A percentile compares a stretch with the other conserved stretches of the same genome.
These are phyloP conservation scores for Halophytophthora batemanensis DNA, from an alignment of 352 stramenopile genomes.

Conservation along the genomic window DNA sequence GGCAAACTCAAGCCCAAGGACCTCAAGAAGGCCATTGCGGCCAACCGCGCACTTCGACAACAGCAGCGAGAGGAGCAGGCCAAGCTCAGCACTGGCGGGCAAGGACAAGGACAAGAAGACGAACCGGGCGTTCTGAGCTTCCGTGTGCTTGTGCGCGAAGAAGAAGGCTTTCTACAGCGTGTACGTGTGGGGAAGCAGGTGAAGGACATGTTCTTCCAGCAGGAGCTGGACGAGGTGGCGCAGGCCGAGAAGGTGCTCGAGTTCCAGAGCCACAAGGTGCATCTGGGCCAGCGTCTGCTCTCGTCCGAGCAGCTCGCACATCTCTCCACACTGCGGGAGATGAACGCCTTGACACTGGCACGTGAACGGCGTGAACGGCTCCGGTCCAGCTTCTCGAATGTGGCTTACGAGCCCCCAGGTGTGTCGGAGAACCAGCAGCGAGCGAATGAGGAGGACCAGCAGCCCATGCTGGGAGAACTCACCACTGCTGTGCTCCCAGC, in stretches of 20 bases:
- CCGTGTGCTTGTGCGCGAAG: constrained; percentile 49
- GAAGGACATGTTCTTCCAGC: constrained; percentile 83
- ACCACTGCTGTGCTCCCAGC: constrained; percentile 43
- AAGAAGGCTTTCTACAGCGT: constrained; percentile 38
- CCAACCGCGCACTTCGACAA: constrained; percentile 61
- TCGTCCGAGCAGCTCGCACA: constrained; percentile 39
- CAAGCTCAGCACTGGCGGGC: constrained; percentile 25
- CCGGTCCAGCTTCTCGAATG: constrained; percentile 34
- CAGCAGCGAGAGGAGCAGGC: constrained; percentile 66
- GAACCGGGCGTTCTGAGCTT: constrained; percentile 40
- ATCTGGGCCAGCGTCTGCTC: constrained; percentile 59
- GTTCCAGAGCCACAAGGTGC: constrained; percentile 79
- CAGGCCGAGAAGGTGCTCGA: constrained; percentile 77
- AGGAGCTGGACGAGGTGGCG: constrained; percentile 73
- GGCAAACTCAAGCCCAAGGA: constrained; percentile 90
- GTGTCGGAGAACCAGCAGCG: constrained; percentile 15
- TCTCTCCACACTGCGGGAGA: constrained; percentile 46
- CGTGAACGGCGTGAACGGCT: constrained; percentile 41
- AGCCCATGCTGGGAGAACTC: constrained; percentile 13
- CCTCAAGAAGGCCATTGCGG: constrained; percentile 84
- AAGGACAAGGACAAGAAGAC: constrained; percentile 4
- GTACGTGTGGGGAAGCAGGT: constrained; percentile 34
- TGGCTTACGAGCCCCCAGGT: constrained; percentile 16
- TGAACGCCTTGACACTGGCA: constrained; percentile 28
- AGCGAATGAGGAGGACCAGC: constrained; percentile 7